Base-by-base conservation (phyloP, 1,284 basidiomycete genomes). In the Ganoderma sp. region DNA sequence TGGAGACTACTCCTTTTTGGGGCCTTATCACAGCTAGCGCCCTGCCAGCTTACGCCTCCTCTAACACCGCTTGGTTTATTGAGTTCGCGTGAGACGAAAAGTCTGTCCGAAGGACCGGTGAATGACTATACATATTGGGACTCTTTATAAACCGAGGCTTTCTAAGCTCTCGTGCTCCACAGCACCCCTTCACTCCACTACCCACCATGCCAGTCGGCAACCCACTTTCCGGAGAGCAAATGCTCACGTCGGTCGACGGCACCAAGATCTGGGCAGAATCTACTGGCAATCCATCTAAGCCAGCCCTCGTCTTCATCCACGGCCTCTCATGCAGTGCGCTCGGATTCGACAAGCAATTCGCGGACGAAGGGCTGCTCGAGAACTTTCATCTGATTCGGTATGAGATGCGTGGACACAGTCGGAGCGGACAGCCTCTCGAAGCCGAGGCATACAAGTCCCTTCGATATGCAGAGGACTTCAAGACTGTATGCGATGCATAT, bases 281-380 rank as follows among this genome's bases (percentile, higher is more conserved):
- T 4, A 66, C 75, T 10, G 83, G 84, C 9, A 76, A 82, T 68
- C 73, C 76, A 0, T 71, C 75, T 22, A 82, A 82, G 48, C 81
- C 80, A 1, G 72, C 79, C 81, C 28, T 69, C 19, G 76, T 84
- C 41, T 81, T 84, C 71, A 77, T 83, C 22, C 83, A 83, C 68
- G 83, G 81, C 4, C 75, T 81, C 54, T 74, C 77, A 1, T 72
- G 79, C 64, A 78, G 74, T 45, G 73, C 75, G 7, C 67, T 77
- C 14, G 78, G 75, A 2, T 84, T 81, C 68, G 79, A 82, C 64
- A 72, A 73, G 39, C 78, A 82, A 61, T 82, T 83, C 68, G 60
- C 65, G 6, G 81, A 83, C 67, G 65, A 72, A 5, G 62, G 68
- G 15, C 75, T 80, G 75, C 69, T 75, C 3, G 70, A 74, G 61